Base-by-base conservation (phyloP, 805 yeast species). In the Wickerhamiella spandovensis region DNA sequence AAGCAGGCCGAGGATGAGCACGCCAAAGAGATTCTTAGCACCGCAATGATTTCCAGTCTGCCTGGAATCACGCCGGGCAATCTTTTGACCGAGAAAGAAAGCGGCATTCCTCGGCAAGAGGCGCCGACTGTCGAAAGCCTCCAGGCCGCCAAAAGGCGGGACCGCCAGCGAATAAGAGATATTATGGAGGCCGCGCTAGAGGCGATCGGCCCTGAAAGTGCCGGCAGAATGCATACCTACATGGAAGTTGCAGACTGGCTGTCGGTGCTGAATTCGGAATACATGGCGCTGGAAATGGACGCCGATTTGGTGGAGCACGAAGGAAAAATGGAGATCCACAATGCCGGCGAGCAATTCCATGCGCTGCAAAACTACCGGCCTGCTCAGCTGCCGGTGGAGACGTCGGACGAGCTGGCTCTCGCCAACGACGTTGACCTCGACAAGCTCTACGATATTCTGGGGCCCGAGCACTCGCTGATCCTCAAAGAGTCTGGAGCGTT, bases 401-500 rank as follows among this genome's bases (percentile, higher is more conserved):
- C 39, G 28, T 47, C 46, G 17, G 32, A 17, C 6, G 38, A 46
- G 44, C 51, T 51, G 20, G 45, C 23, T 5, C 42, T 22, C 32
- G 23, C 23, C 24, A 18, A 25, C 20, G 37, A 28, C 22, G 30
- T 28, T 2, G 46, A 28, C 18, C 18, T 28, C 35, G 46, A 44
- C 37, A 28, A 44, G 23, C 38, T 44, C 17, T 25, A 44, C n/a
- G 22, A 17, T 6, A 50, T 49, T 32, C 47, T 49, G 23, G 38
- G 48, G 20, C 44, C 48, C n/a, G 42, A 46, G 23, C 53, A 51
- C 43, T 17, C 43, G 37, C 17, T 20, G 42, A 41, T 48, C 5
- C 20, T 55, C 32, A 18, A 45, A 10, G 47, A 44, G 24, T 43
- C 52, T 41, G 59, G 59, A 22, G 57, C 56, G 22, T 55, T 52